A percentile compares a stretch with the other conserved stretches of the same genome.
These are phyloP conservation scores for Lachancea meyersii DNA, from an alignment of 805 yeast species.

Conservation along the genomic window DNA sequence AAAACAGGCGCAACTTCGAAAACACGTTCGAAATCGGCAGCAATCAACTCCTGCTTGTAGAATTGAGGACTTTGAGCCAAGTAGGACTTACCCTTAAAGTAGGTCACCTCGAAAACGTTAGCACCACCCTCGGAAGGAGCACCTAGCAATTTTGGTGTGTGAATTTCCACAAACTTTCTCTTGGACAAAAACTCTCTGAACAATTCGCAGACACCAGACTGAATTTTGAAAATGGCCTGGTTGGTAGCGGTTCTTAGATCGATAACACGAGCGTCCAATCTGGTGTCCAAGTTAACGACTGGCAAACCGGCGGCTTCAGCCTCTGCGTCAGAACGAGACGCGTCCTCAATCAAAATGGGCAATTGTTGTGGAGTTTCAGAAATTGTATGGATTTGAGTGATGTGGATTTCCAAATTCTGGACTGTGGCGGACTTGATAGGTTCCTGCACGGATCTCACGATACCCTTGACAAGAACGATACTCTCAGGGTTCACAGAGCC, in stretches of 20 bases:
- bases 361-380: conserved; percentile 87
- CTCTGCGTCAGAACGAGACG: conserved; percentile 88
- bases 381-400: conserved; percentile 66
- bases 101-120: conserved; percentile 87
- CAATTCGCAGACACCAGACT: conserved; percentile 78
- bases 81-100: conserved; percentile 88
- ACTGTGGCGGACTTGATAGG: conserved; percentile 85
- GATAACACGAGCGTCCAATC: conserved; percentile 91
- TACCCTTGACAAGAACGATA: conserved; percentile 86
- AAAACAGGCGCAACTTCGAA: conserved; percentile 96
- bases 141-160: conserved; percentile 91
- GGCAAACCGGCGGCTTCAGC: conserved; percentile 91
- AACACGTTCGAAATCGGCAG: conserved; percentile 95
- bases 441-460: conserved; percentile 76
- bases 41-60: conserved; percentile 95
- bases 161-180: conserved; percentile 79
- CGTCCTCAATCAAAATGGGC: conserved; percentile 95
- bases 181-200: conserved; percentile 79
- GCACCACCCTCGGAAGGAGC: conserved; percentile 98
- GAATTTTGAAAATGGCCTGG: conserved; percentile 94
- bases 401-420: conserved; percentile 80
- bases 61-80: conserved; percentile 98
- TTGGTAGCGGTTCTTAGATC: conserved; percentile 95
- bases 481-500: conserved; percentile 80
- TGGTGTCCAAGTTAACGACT: conserved; percentile 90